Evolutionary conservation across 106 monocot species (phyloP).

Genomic region (Ottelia alismoides): DNA sequence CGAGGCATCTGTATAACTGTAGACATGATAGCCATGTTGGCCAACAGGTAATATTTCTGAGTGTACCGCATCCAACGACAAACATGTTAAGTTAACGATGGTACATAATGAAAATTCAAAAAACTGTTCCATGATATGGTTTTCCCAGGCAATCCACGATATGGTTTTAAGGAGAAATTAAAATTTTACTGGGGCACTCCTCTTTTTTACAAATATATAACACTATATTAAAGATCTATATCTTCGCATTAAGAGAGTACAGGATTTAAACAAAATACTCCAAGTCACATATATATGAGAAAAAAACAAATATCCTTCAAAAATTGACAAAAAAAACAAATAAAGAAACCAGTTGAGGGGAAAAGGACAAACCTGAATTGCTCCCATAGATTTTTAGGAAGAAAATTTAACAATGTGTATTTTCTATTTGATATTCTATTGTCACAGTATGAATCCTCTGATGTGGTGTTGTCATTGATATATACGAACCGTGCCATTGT

Average conservation of each 20-base stretch:
- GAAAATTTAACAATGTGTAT: constrained; percentile 83
- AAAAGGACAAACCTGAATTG: constrained; percentile 68
- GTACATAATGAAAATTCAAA: too few relatives aligned
- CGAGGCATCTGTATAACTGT: too few relatives aligned
- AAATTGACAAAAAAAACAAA: constrained; percentile 3
- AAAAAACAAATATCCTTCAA: not conserved
- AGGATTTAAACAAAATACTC: not conserved
- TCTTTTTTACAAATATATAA: too few relatives aligned
- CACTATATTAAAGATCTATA: too few relatives aligned
- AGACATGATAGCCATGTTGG: too few relatives aligned
- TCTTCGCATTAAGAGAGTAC: not conserved
- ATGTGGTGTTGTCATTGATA: constrained; percentile 54
- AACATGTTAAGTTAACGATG: too few relatives aligned
- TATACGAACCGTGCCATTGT: constrained; percentile 84
- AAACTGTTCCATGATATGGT: too few relatives aligned
- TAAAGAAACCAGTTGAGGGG: not conserved
- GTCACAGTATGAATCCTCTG: constrained; percentile 43
- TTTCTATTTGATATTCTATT: constrained; percentile 90
- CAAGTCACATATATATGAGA: not conserved
- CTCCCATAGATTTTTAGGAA: constrained; percentile 95
- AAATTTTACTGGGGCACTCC: too few relatives aligned
- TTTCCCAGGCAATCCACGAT: too few relatives aligned
- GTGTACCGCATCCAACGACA: too few relatives aligned
- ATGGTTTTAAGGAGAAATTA: too few relatives aligned
- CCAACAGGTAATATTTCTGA: too few relatives aligned